Evolutionary conservation across 768 basidiomycete genomes (phyloP).

Genomic region (Xanthoconium purpureum): DNA sequence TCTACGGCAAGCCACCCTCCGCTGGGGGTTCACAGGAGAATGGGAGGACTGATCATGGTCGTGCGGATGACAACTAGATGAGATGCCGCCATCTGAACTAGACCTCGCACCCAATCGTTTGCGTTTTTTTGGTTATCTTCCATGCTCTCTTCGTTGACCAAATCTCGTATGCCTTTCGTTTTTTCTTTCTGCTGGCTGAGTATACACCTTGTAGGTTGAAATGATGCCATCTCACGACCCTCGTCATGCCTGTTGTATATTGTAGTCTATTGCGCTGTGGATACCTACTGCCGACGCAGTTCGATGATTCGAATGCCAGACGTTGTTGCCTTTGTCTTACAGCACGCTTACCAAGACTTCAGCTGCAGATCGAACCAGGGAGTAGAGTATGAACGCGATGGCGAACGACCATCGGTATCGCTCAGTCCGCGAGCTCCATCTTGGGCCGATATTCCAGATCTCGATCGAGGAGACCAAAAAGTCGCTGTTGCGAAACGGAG

Average conservation of each 20-base stretch:
- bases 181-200: constrained; percentile 5
- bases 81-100: constrained; percentile 11
- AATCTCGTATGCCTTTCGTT: constrained; percentile 15
- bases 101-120: constrained; percentile 14
- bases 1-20: constrained; percentile 40
- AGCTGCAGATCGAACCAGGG: background rate
- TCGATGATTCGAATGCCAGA: constrained; percentile 19
- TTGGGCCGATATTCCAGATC: constrained; percentile 28
- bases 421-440: constrained; percentile 11
- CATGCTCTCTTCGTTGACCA: constrained; percentile 13
- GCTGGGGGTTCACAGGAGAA: constrained; percentile 31
- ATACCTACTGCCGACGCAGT: constrained; percentile 28
- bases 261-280: constrained; percentile 29
- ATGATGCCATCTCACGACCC: constrained; percentile 19
- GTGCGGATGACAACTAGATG: constrained; percentile 33
- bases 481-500: constrained; percentile 31
- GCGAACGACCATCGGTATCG: constrained; percentile 2
- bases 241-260: constrained; percentile 24
- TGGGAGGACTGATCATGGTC: constrained; percentile 27
- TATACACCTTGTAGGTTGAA: constrained; percentile 30
- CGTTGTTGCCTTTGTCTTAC: constrained; percentile 19
- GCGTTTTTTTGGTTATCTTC: constrained; percentile 19
- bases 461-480: constrained; percentile 24
- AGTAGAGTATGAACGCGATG: constrained; percentile 1
- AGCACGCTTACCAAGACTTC: background rate